Percentiles rank a stretch among this genome's conserved stretches.
Conservation (phyloP, 2,329 filamentous ascomycete species). For the Beauveria sp. region DNA sequence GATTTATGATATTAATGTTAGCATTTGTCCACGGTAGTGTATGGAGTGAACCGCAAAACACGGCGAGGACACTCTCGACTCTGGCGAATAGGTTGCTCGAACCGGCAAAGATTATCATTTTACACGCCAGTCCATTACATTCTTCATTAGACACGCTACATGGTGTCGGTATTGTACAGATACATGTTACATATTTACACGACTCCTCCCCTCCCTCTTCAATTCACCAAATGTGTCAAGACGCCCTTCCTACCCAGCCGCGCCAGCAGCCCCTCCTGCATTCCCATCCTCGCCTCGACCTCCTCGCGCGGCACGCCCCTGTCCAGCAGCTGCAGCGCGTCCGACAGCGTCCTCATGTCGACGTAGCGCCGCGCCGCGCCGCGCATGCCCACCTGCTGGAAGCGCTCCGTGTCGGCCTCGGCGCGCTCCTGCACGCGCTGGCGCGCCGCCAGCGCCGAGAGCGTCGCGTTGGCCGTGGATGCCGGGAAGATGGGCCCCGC, state of each 20-base stretch:
- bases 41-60: no score
- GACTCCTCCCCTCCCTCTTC: neutral
- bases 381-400: conserved; percentile 23
- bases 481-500: conserved; percentile 21
- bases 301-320: conserved; percentile 29
- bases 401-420: conserved; percentile 35
- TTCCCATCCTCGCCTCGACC: conserved; percentile 39
- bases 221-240: conserved; percentile 9
- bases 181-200: neutral
- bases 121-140: neutral
- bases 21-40: no score
- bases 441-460: conserved; percentile 43
- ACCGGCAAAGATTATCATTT: no score
- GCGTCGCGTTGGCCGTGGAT: conserved; percentile 33
- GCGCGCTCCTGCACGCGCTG: conserved; percentile 35
- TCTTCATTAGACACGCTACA: neutral
- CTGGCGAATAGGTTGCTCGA: no score
- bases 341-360: conserved; percentile 38
- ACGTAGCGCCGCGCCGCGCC: conserved; percentile 36
- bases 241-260: conserved; percentile 31
- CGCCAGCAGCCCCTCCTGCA: conserved; percentile 38
- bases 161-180: neutral
- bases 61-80: no score
- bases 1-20: no score
- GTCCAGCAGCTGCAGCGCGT: conserved; percentile 37